phyloP scores from a whole-genome alignment of 2,329 filamentous ascomycete species.

The Alternaria sp. region DNA sequence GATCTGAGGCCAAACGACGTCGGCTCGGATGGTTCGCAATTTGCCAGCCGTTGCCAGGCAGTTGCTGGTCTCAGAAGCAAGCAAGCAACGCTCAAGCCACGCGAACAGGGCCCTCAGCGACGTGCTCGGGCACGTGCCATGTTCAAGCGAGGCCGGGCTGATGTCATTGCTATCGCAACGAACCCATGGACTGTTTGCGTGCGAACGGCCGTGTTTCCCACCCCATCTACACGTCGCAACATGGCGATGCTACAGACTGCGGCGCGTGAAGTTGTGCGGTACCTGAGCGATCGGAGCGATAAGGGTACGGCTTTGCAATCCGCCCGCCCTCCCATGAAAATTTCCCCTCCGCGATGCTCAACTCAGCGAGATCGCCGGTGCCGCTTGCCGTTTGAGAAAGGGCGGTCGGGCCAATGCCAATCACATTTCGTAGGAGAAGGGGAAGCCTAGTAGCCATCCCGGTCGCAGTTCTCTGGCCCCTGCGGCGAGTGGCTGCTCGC shows the following conservation, averaged over 20 bases:
- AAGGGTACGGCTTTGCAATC: conserved; percentile 16
- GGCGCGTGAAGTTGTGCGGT: conserved; percentile 6
- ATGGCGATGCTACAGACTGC: not conserved
- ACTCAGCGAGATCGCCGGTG: conserved; percentile 27
- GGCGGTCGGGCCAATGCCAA: conserved; percentile 33
- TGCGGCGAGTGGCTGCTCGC: conserved; percentile 12
- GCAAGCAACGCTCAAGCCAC: conserved; percentile 22
- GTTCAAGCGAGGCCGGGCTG: conserved; percentile 14
- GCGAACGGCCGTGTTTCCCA: conserved; percentile 5
- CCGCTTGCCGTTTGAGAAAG: conserved; percentile 31
- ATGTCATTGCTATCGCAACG: conserved; percentile 19
- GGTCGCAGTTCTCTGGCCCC: conserved; percentile 22
- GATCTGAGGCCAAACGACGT: conserved; percentile 9
- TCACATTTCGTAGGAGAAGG: conserved; percentile 7
- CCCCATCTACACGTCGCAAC: not conserved
- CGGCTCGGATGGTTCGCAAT: conserved; percentile 15
- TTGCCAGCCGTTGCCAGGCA: conserved; percentile 26
- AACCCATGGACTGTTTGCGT: conserved; percentile 7
- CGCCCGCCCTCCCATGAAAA: conserved; percentile 27
- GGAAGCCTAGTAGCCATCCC: conserved; percentile 18
- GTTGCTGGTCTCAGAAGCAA: conserved; percentile 15
- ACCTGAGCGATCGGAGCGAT: conserved; percentile 30
- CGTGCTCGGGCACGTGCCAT: conserved; percentile 13
- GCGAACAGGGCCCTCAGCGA: conserved; percentile 3
- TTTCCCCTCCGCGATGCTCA: conserved; percentile 25